Evolutionary conservation across 192 early-diverging fungal species (phyloP), one percentile per base, ranked within the genome.

Genomic region (Coemansia sp.): DNA sequence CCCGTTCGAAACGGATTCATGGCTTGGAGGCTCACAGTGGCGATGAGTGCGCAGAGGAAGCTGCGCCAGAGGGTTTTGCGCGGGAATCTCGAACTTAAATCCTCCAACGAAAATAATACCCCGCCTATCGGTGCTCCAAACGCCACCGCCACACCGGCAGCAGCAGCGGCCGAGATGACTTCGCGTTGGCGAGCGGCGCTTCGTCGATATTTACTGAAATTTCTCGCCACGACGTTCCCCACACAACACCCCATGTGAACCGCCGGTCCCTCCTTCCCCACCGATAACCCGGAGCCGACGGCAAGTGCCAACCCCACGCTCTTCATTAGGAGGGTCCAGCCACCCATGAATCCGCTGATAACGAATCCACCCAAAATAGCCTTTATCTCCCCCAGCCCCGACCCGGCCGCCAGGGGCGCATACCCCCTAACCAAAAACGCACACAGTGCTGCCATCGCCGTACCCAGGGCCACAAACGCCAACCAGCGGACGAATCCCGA

Each of bases 1-100:
- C 95, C 95, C 7, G 95, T 97, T 42, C 96, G 83, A 66, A 96
- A 96, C 12, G 97, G 97, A 72, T 99, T 93, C 84, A 94, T 88
- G 1, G 87, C 89, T 83, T 91, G 90, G 28, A 99, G 75, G 14
- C 92, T 92, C 23, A 96, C 89, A 1, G 95, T 96, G 0, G 93
- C 96, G 9, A 97, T 89, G 85, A 99, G 88, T 2, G 96, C 96
- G 73, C 94, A 95, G 78, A 99, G 94, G 77, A 99, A 99, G 57
- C 90, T 91, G 21, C 93, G 84, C 93, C 94, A 97, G 88, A 99
- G 93, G 1, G 95, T 96, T 68, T 93, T 91, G 33, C 90, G 91
- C 3, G 95, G 94, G 63, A 99, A 98, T 65, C 91, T 93, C 39
- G 93, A 90, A 65, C 94, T 94, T 69, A 99, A 88, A 84, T 99